Evolutionary conservation across 1,284 basidiomycete species (phyloP).

Genomic region (Lentinula novae-zelandiae): DNA sequence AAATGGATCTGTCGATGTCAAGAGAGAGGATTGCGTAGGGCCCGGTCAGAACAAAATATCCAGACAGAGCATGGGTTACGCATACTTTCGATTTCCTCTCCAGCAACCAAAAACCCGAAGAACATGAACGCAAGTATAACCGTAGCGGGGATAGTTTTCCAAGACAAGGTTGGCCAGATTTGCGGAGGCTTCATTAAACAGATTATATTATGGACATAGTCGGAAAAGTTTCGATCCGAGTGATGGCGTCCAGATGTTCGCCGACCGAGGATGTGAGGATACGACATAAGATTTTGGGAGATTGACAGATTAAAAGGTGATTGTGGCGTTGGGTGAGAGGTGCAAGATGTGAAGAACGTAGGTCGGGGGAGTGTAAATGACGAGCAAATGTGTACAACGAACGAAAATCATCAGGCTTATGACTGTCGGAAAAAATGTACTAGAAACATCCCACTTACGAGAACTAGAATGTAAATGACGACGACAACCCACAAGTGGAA

Average conservation of each 20-base stretch:
- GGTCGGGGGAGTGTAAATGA: neutral
- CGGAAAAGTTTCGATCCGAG: neutral
- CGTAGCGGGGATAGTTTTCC: conserved; percentile 66
- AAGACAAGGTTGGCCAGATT: conserved; percentile 55
- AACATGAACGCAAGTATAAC: conserved; percentile 55
- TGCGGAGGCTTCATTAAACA: conserved; percentile 57
- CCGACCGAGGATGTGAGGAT: neutral
- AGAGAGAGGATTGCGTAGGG: conserved; percentile 25
- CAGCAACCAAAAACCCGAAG: conserved; percentile 67
- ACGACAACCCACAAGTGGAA: conserved; percentile 65
- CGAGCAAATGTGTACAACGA: neutral
- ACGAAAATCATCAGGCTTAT: neutral
- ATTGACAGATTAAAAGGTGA: conserved; percentile 12
- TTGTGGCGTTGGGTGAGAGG: neutral
- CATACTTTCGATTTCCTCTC: conserved; percentile 70
- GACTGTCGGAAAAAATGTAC: neutral
- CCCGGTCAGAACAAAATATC: neutral
- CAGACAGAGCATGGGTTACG: neutral
- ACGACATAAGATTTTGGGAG: neutral
- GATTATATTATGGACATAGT: too few relatives aligned
- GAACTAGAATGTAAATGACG: conserved; percentile 50
- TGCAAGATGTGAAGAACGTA: neutral
- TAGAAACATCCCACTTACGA: conserved; percentile 34
- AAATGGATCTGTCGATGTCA: conserved; percentile 20
- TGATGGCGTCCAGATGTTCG: neutral